Percentiles rank a stretch among this genome's conserved stretches.
These are phyloP conservation scores for Proliferodiscus dingleyae DNA, from an alignment of 2,329 filamentous ascomycete genomes.

Conservation along the genomic window DNA sequence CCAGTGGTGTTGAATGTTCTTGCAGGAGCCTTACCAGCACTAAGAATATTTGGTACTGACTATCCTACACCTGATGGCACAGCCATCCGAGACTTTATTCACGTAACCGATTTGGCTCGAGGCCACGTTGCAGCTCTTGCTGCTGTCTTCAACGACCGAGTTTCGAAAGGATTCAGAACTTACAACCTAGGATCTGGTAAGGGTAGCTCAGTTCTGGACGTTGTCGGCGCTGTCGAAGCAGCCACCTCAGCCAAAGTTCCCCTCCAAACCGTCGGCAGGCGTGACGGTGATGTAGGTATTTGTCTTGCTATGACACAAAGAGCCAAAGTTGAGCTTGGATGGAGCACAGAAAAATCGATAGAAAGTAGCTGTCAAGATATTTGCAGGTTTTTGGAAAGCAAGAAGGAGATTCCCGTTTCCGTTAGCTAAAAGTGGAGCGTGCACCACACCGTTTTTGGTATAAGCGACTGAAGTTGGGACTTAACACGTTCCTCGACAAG, in stretches of 20 bases:
- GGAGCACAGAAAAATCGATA: conserved; percentile 27
- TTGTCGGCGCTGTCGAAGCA: conserved; percentile 34
- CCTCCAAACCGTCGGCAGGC: conserved; percentile 30
- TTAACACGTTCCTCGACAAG: too few relatives aligned
- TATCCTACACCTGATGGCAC: conserved; percentile 62
- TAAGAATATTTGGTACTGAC: conserved; percentile 58
- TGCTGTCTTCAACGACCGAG: conserved; percentile 30
- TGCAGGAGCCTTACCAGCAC: conserved; percentile 45
- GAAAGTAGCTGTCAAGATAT: conserved; percentile 11
- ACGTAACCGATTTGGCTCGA: conserved; percentile 57
- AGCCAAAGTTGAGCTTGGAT: conserved; percentile 37
- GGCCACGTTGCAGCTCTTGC: conserved; percentile 56
- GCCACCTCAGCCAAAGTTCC: conserved; percentile 34
- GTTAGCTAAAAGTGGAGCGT: background rate
- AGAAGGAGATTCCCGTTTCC: background rate
- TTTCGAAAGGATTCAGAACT: conserved; percentile 36
- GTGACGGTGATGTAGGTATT: conserved; percentile 38
- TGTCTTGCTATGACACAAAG: conserved; percentile 38
- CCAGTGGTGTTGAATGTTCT: conserved; percentile 58
- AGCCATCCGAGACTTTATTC: conserved; percentile 61
- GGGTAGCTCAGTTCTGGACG: conserved; percentile 39
- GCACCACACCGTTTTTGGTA: too few relatives aligned
- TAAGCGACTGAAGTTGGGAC: too few relatives aligned
- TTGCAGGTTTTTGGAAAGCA: conserved; percentile 8
- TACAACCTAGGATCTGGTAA: conserved; percentile 42